Percentiles rank a stretch among this genome's conserved stretches.
These are phyloP conservation scores for Chernovozyma sophiae-reginae DNA, from an alignment of 1,139 yeast genomes.

Conservation along the genomic window DNA sequence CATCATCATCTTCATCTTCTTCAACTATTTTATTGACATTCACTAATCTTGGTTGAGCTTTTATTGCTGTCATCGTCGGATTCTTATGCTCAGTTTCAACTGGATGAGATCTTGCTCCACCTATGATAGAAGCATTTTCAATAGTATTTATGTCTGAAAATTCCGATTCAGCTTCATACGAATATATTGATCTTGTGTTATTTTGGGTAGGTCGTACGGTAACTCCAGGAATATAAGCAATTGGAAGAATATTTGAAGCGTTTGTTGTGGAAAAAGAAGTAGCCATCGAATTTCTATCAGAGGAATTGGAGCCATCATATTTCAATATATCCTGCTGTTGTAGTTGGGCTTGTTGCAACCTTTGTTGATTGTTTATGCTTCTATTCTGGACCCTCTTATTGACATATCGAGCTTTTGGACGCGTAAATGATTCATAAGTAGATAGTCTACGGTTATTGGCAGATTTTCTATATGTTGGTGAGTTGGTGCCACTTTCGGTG, in stretches of 20 bases:
- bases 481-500: slow-evolving; percentile 2
- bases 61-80: slow-evolving; percentile 59
- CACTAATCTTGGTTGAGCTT: slow-evolving; percentile 65
- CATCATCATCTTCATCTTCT: slow-evolving; percentile 43
- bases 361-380: slow-evolving; percentile 5
- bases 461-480: slow-evolving; percentile 5
- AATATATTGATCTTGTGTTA: slow-evolving; percentile 45
- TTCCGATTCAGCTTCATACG: slow-evolving; percentile 48
- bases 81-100: slow-evolving; percentile 7
- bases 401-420: slow-evolving; percentile 26
- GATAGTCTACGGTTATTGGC: slow-evolving; percentile 28
- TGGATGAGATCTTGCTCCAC: slow-evolving; percentile 25
- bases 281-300: slow-evolving; percentile 46
- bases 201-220: slow-evolving; percentile 56
- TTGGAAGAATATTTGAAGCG: slow-evolving; percentile 87
- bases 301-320: slow-evolving; percentile 22
- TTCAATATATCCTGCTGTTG: slow-evolving; percentile 10
- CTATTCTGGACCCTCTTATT: slow-evolving; percentile 15
- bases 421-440: slow-evolving; percentile 44
- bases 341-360: slow-evolving; percentile 15
- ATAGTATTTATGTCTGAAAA: slow-evolving; percentile 49
- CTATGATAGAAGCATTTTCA: slow-evolving; percentile 53
- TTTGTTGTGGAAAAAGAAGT: slow-evolving; percentile 63
- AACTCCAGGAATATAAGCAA: slow-evolving; percentile 93
- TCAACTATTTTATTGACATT: slow-evolving; percentile 51